Evolutionary conservation across 805 yeast genomes (phyloP), one percentile per base, ranked within the genome.

Genomic region (Monosporozyma aerobia): DNA sequence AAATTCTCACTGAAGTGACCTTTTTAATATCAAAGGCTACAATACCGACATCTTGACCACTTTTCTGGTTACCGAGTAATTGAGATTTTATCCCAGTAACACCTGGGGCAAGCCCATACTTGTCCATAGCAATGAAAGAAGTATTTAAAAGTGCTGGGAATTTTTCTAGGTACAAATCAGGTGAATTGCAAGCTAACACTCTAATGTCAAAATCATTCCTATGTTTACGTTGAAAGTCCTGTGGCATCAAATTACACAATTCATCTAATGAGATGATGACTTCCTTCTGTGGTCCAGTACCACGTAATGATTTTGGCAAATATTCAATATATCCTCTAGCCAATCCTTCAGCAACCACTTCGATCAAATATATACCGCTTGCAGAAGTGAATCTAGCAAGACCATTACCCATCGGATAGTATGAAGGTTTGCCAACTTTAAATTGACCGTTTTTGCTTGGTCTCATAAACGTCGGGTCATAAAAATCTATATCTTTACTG

Each of bases 291-390:
- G 82, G 80, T 0, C 90, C 92, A 0, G 61, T 59, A 3, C 92
- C 92, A 1, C 81, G 79, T 40, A 77, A 68, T 0, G 74, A 63
- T 19, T 64, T 57, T 0, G 92, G 90, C 14, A 77, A 68, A 61
- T 70, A 90, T 58, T 85, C 90, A 35, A 81, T 63, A 57, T 74
- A 83, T 5, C 79, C 78, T 57, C 79, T 64, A 62, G 75, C 71
- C 39, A 73, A 57, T 39, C 70, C 87, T 14, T 81, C 85, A 44
- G 77, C 76, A 25, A 80, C 75, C n/a, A 84, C 67, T 63, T 90
- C 97, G 45, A 90, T 71, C 56, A 86, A 71, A 64, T 80, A 90
- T 8, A 90, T 79, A 1, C 97, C 97, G 1, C 83, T 68, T 1
- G 69, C 68, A 0, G 89, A 78, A 48, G 69, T 73, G 23, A 84